Conservation (phyloP, 1,284 basidiomycete genomes). For the Moesziomyces antarcticus region DNA sequence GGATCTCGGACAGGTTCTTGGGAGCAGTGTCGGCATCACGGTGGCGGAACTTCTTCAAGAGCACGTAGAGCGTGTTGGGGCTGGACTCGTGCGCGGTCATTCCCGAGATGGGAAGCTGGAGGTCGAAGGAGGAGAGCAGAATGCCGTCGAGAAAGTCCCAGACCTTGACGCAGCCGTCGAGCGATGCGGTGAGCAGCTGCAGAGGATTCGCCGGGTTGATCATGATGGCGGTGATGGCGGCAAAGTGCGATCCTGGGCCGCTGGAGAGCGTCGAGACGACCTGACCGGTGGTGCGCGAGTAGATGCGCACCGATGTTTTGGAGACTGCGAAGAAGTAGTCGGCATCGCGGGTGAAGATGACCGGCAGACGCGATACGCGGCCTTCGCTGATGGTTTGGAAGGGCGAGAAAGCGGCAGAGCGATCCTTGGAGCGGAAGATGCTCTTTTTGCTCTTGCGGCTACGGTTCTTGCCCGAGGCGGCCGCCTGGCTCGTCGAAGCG, state of each 20-base stretch:
- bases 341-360: slow-evolving; percentile 50
- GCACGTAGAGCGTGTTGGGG: slow-evolving; percentile 76
- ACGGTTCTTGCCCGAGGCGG: slow-evolving; percentile 9
- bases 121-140: slow-evolving; percentile 73
- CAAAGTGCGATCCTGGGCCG: slow-evolving; percentile 47
- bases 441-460: slow-evolving; percentile 31
- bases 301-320: slow-evolving; percentile 57
- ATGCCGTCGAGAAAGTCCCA: slow-evolving; percentile 94
- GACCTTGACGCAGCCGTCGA: slow-evolving; percentile 84
- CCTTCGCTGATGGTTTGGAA: slow-evolving; percentile 47
- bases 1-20: slow-evolving; percentile 33
- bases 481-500: slow-evolving; percentile 20
- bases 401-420: slow-evolving; percentile 26
- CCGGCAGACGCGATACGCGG: slow-evolving; percentile 35
- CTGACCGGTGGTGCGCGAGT: slow-evolving; percentile 59
- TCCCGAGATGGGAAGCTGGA: slow-evolving; percentile 77
- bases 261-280: slow-evolving; percentile 63
- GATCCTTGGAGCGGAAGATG: slow-evolving; percentile 16
- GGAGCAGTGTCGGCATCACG: slow-evolving; percentile 32
- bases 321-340: slow-evolving; percentile 62
- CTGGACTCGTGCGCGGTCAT: slow-evolving; percentile 77
- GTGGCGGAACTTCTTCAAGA: slow-evolving; percentile 72
- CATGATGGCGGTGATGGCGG: slow-evolving; percentile 74
- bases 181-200: slow-evolving; percentile 86
- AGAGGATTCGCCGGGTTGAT: slow-evolving; percentile 87